Percentiles rank a stretch among this genome's conserved stretches.
These are phyloP conservation scores for Calonectria fujianensis DNA, from an alignment of 2,329 filamentous ascomycete species.

Conservation along the genomic window DNA sequence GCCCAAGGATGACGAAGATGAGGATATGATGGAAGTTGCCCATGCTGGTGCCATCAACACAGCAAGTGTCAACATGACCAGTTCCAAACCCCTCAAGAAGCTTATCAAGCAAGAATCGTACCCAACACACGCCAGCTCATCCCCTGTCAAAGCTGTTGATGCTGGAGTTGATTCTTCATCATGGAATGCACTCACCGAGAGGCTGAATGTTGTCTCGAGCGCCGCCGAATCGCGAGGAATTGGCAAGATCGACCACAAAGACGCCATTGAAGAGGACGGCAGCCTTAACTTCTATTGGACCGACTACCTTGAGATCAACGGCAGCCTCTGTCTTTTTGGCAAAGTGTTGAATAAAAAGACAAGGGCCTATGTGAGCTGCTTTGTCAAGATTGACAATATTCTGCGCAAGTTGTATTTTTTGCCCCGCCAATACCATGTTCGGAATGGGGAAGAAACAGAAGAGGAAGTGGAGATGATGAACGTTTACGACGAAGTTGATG, in stretches of 20 bases:
- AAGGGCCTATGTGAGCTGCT: slow-evolving; percentile 88
- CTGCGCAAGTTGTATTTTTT: slow-evolving; percentile 94
- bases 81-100: slow-evolving; percentile 83
- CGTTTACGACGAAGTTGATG: slow-evolving; percentile 92
- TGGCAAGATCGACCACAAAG: slow-evolving; percentile 88
- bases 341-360: slow-evolving; percentile 95
- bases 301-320: slow-evolving; percentile 94
- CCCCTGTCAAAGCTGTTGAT: slow-evolving; percentile 78
- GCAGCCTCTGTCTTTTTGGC: slow-evolving; percentile 93
- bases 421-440: slow-evolving; percentile 79
- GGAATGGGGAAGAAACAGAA: slow-evolving; percentile 79
- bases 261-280: slow-evolving; percentile 95
- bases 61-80: slow-evolving; percentile 88
- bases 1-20: slow-evolving; percentile 80
- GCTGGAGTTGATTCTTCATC: slow-evolving; percentile 84
- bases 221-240: slow-evolving; percentile 79
- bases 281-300: slow-evolving; percentile 97
- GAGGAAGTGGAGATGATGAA: slow-evolving; percentile 91
- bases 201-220: slow-evolving; percentile 88
- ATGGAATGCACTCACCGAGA: slow-evolving; percentile 92
- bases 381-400: slow-evolving; percentile 97
- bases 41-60: slow-evolving; percentile 82
- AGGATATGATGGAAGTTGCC: slow-evolving; percentile 91
- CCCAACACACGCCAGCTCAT: slow-evolving; percentile 85
- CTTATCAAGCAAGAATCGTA: slow-evolving; percentile 80